Percentiles rank a stretch among this genome's conserved stretches.
Evolutionary conservation across 2,329 filamentous ascomycete species (phyloP).

Genomic region (Ploettnerulaceae sp.): DNA sequence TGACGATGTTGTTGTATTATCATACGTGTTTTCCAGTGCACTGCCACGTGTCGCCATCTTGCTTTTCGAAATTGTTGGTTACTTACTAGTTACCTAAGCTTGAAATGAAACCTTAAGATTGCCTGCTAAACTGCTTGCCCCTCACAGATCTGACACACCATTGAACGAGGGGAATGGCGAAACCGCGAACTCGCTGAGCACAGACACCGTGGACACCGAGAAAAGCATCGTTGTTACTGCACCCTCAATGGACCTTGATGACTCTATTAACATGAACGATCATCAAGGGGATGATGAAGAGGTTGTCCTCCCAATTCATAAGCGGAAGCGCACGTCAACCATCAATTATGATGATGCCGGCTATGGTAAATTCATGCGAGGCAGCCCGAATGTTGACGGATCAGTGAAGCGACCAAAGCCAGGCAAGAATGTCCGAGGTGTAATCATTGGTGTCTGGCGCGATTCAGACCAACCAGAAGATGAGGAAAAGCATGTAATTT

Average conservation of each 20-base stretch:
- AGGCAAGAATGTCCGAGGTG: slow-evolving; percentile 25
- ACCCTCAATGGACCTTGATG: slow-evolving; percentile 16
- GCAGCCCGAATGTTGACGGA: slow-evolving; percentile 20
- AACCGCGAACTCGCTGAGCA: slow-evolving; percentile 12
- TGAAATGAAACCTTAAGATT: slow-evolving; percentile 21
- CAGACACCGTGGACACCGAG: slow-evolving; percentile 24
- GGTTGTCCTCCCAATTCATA: slow-evolving; percentile 42
- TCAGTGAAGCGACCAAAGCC: slow-evolving; percentile 24
- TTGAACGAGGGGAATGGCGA: slow-evolving; percentile 13
- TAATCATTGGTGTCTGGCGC: slow-evolving; percentile 54
- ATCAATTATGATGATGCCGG: slow-evolving; percentile 46
- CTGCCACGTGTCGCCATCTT: slow-evolving; percentile 25
- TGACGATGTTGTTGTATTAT: slow-evolving; percentile 4
- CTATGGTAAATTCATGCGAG: slow-evolving; percentile 21
- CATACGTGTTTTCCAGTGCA: slow-evolving; percentile 5
- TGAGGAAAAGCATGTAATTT: slow-evolving; percentile 51
- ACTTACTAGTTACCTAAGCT: slow-evolving; percentile 19
- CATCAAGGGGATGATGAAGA: slow-evolving; percentile 36
- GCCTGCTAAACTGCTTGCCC: slow-evolving; percentile 15
- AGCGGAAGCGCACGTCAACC: slow-evolving; percentile 52
- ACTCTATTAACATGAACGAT: slow-evolving; percentile 22
- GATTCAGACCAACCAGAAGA: slow-evolving; percentile 48
- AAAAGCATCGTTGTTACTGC: slow-evolving; percentile 25
- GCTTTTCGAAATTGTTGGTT: slow-evolving; percentile 15
- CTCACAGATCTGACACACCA: slow-evolving; percentile 20